phyloP scores from a whole-genome alignment of 1,139 yeast species.

The Geotrichum candidum region DNA sequence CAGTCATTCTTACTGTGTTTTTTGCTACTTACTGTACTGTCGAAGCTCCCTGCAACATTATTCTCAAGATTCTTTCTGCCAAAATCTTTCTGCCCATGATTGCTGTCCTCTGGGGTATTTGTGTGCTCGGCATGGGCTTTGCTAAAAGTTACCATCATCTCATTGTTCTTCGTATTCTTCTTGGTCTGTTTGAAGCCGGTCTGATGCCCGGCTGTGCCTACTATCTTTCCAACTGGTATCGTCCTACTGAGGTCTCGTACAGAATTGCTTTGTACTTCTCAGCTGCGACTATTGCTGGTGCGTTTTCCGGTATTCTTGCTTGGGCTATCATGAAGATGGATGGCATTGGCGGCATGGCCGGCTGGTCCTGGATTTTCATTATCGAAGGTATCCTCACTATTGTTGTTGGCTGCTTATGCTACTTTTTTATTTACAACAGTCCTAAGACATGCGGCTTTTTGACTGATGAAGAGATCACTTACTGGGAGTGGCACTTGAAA shows the following conservation, averaged over 20 bases:
- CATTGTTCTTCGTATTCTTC: conserved; percentile 28
- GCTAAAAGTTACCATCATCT: conserved; percentile 5
- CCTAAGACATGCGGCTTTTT: conserved; percentile 46
- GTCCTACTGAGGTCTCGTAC: conserved; percentile 22
- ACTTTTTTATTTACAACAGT: conserved; percentile 46
- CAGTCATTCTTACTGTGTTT: conserved; percentile 17
- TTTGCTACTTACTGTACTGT: conserved; percentile 26
- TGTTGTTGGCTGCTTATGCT: conserved; percentile 49
- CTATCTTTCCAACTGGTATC: conserved; percentile 20
- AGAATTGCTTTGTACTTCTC: conserved; percentile 21
- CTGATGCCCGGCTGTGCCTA: conserved; percentile 45
- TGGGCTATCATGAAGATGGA: conserved; percentile 47
- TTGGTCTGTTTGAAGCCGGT: conserved; percentile 57
- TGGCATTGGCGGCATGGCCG: conserved; percentile 50
- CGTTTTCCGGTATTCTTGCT: conserved; percentile 44
- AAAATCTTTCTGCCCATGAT: conserved; percentile 10
- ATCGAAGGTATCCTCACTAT: conserved; percentile 62
- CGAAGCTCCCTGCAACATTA: conserved; percentile 21
- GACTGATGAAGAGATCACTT: conserved; percentile 43
- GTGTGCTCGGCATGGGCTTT: conserved; percentile 12
- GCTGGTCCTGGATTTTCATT: conserved; percentile 79
- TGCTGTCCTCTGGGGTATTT: conserved; percentile 12
- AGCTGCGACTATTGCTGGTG: conserved; percentile 18
- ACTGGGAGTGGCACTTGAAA: conserved; percentile 21
- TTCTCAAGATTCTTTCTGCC: conserved; percentile 19